A percentile compares a stretch with the other conserved stretches of the same genome.
Conservation (phyloP, 805 yeast genomes). For the Saccharomycopsis babjevae region DNA sequence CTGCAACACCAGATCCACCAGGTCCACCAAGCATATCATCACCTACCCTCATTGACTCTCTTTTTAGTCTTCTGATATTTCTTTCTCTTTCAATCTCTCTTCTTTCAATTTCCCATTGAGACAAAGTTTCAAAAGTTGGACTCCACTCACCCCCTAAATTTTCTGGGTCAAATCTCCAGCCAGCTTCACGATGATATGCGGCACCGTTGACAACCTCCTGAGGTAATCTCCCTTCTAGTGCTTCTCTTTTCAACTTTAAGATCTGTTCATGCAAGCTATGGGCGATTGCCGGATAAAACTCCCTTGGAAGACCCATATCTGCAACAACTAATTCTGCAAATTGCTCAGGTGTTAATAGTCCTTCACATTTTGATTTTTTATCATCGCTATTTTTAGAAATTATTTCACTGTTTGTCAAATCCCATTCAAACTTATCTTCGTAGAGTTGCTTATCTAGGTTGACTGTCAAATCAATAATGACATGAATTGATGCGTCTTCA, state of each 20-base stretch:
- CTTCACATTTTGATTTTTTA: slow-evolving; percentile 9
- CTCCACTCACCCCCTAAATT: slow-evolving; percentile 77
- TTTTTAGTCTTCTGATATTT: slow-evolving; percentile 79
- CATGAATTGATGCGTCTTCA: slow-evolving; percentile 55
- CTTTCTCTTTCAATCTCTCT: slow-evolving; percentile 93
- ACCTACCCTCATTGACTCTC: slow-evolving; percentile 75
- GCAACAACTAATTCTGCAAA: slow-evolving; percentile 76
- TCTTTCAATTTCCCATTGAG: slow-evolving; percentile 89
- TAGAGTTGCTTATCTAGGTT: slow-evolving; percentile 73
- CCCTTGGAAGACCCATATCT: slow-evolving; percentile 76
- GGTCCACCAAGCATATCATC: slow-evolving; percentile 28
- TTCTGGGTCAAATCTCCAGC: slow-evolving; percentile 65
- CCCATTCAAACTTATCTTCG: slow-evolving; percentile 95
- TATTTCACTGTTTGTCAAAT: slow-evolving; percentile 38
- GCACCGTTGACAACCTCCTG: slow-evolving; percentile 46
- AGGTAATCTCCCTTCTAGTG: slow-evolving; percentile 56
- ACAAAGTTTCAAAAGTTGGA: slow-evolving; percentile 75
- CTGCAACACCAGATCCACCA: background rate
- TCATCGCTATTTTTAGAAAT: slow-evolving; percentile 21
- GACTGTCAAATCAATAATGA: slow-evolving; percentile 69
- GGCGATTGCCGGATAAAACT: slow-evolving; percentile 83
- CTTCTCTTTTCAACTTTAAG: slow-evolving; percentile 68
- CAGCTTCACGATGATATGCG: slow-evolving; percentile 51
- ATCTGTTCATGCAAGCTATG: slow-evolving; percentile 77
- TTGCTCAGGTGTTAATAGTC: slow-evolving; percentile 56